These are phyloP conservation scores for Trypanosoma theileri DNA, from an alignment of 208 protist genomes.

Conservation along the genomic window DNA sequence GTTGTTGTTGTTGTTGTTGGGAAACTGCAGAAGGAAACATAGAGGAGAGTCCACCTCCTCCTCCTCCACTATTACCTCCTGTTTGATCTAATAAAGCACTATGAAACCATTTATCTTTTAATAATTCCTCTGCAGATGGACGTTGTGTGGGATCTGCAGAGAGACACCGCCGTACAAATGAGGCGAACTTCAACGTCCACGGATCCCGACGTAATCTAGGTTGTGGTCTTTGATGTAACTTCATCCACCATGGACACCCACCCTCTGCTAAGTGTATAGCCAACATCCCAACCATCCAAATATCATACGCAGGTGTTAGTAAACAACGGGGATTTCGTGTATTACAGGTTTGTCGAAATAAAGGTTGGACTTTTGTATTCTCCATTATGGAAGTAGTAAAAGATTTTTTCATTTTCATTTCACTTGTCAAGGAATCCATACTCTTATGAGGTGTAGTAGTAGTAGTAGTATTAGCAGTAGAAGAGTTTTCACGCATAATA, in stretches of 20 bases:
- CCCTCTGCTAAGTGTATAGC: slow-evolving; percentile 68
- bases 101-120: slow-evolving; percentile 80
- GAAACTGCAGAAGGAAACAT: background rate
- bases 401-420: too few relatives aligned
- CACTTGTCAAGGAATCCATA: too few relatives aligned
- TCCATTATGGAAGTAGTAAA: too few relatives aligned
- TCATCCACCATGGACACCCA: slow-evolving; percentile 36
- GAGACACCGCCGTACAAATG: slow-evolving; percentile 70
- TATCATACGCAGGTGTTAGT: slow-evolving; percentile 40
- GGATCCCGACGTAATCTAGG: slow-evolving; percentile 36
- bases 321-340: slow-evolving; percentile 30
- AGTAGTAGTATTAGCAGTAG: background rate
- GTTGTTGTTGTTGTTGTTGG: slow-evolving; percentile 13
- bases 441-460: background rate
- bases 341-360: slow-evolving; percentile 35
- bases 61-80: slow-evolving; percentile 4
- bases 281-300: slow-evolving; percentile 81
- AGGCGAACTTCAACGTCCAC: slow-evolving; percentile 46
- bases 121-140: slow-evolving; percentile 51
- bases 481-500: slow-evolving; percentile 26
- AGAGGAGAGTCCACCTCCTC: background rate
- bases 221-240: slow-evolving; percentile 39
- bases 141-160: slow-evolving; percentile 41
- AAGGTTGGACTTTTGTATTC: background rate
- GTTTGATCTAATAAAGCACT: slow-evolving; percentile 29